Conservation (phyloP, 805 yeast species). For the Yarrowia deformans region DNA sequence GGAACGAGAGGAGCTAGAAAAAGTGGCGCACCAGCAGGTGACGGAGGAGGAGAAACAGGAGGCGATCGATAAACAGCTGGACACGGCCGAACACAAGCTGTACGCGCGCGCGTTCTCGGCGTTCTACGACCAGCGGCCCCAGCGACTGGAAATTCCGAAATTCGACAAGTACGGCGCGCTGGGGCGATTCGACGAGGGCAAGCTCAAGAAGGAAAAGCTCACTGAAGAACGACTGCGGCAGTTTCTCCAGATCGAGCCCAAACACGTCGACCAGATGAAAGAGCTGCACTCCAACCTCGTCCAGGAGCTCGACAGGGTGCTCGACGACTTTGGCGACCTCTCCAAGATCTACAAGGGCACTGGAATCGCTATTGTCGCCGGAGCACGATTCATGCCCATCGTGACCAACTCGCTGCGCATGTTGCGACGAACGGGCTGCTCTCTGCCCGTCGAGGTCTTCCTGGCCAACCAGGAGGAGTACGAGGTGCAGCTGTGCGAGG, state of each 20-base stretch:
- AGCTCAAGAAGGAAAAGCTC: constrained; percentile 49
- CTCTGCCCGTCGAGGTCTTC: constrained; percentile 80
- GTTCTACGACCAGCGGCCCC: constrained; percentile 35
- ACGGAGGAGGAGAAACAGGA: constrained; percentile 11
- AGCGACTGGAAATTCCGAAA: constrained; percentile 16
- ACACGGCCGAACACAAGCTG: constrained; percentile 29
- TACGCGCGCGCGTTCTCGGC: constrained; percentile 26
- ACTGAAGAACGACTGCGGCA: constrained; percentile 61
- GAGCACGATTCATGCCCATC: constrained; percentile 78
- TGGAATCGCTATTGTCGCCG: constrained; percentile 77
- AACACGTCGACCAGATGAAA: constrained; percentile 56
- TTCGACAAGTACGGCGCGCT: constrained; percentile 22
- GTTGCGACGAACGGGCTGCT: constrained; percentile 70
- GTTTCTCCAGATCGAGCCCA: constrained; percentile 57
- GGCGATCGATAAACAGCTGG: not conserved
- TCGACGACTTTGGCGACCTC: constrained; percentile 19
- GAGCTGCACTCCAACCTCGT: constrained; percentile 59
- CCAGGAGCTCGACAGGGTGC: constrained; percentile 48
- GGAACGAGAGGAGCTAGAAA: constrained; percentile 8
- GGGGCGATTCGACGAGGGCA: constrained; percentile 41
- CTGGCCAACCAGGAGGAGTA: constrained; percentile 75
- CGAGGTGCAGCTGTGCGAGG: constrained; percentile 73
- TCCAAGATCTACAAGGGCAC: constrained; percentile 49
- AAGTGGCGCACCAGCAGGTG: constrained; percentile 9
- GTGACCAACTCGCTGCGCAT: constrained; percentile 69